Evolutionary conservation across 805 yeast genomes (phyloP), one percentile per base, ranked within the genome.

Genomic region (Teunomyces barrocoloradensis): DNA sequence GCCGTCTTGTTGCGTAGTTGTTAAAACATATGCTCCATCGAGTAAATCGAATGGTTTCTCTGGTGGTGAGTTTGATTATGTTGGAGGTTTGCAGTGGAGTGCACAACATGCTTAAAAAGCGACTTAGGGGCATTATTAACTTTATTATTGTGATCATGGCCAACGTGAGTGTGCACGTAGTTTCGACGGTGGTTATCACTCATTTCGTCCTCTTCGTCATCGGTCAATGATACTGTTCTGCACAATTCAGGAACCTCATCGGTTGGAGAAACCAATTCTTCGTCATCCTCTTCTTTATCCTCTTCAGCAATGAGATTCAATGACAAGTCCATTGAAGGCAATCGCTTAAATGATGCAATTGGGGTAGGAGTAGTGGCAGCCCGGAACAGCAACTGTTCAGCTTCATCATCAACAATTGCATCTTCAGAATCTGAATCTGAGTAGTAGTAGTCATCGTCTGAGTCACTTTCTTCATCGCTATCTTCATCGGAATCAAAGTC

Each of bases 11-110:
- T 13, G 17, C 34, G 15, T 13, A 32, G 13, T 13, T 32, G 18
- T 27, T 62, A 61, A 44, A 71, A 64, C 6, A 75, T 67, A 48
- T 72, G 76, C 42, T 60, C 70, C 49, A 76, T 53, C 4, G 77
- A 67, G 28, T 73, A 64, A 18, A 63, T 54, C 3, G 78, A 75
- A 43, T 62, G 56, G 42, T 52, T 52, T 46, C 68, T 54, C 42
- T 56, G 63, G 42, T 63, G 68, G 42, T 48, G 51, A 50, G 43
- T 23, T 30, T 20, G 41, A 30, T 42, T 34, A 12, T 37, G 10
- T 6, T 25, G 38, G 23, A 52, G 46, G 46, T 47, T 33, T 32
- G 36, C 15, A 9, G 34, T 32, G 34, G 34, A 32, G 17, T 32
- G 28, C 40, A 37, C 40, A 18, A 39, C 34, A 27, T 39, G 43